phyloP scores from a whole-genome alignment of 345 rosid species.

The Noccaea caerulescens region DNA sequence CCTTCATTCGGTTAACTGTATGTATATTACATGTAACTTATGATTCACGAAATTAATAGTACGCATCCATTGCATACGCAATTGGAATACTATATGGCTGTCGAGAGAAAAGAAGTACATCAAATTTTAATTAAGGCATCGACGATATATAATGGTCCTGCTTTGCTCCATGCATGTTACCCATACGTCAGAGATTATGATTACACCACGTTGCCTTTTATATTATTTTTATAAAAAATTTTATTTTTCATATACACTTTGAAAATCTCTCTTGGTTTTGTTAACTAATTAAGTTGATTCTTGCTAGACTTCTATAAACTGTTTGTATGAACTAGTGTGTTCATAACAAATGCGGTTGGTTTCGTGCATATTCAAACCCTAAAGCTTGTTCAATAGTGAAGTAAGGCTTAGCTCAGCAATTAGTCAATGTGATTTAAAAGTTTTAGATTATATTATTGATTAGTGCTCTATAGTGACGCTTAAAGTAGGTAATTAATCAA shows the following conservation, averaged over 20 bases:
- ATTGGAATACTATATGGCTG: neutral
- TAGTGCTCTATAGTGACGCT: too few relatives aligned
- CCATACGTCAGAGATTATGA: constrained; percentile 24
- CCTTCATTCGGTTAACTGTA: neutral
- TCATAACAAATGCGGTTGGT: neutral
- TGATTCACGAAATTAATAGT: neutral
- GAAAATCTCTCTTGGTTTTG: neutral
- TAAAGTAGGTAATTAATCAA: too few relatives aligned
- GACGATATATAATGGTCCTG: constrained; percentile 18
- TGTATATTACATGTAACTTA: neutral
- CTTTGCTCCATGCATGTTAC: constrained; percentile 26
- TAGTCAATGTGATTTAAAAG: too few relatives aligned
- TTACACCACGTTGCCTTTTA: constrained; percentile 10
- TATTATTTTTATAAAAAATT: neutral
- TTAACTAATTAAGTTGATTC: neutral
- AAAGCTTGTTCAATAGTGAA: neutral
- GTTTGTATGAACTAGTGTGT: neutral
- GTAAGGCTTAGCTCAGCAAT: neutral
- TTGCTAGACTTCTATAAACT: neutral
- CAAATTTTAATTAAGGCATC: constrained; percentile 6
- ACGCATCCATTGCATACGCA: constrained; percentile 5
- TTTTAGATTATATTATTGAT: too few relatives aligned
- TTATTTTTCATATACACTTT: neutral
- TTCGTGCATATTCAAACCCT: neutral
- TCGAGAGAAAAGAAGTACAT: constrained; percentile 6